These are phyloP conservation scores for Panicum virgatum DNA, from an alignment of 202 grass and related monocot genomes.

Conservation along the genomic window DNA sequence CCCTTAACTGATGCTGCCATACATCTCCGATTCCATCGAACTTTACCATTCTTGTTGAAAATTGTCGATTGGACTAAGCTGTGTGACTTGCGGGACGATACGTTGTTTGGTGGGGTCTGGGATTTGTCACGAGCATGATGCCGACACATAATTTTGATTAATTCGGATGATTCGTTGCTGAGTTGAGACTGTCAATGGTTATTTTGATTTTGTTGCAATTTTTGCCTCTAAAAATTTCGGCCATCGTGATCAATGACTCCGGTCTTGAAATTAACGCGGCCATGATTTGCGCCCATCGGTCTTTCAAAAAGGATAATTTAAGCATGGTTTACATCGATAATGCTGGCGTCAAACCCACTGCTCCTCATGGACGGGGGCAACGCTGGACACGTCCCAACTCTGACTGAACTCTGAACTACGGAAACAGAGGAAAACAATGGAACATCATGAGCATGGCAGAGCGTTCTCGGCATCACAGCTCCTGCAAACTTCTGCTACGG, in stretches of 20 bases:
- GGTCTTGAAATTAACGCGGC: too few relatives aligned
- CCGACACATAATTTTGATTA: neutral
- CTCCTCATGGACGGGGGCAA: conserved; percentile 41
- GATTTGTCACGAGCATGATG: neutral
- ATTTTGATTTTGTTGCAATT: neutral
- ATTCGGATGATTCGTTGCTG: neutral
- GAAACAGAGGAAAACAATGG: neutral
- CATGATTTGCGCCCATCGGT: too few relatives aligned
- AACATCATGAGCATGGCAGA: neutral
- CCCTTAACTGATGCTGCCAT: neutral
- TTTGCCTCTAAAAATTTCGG: neutral
- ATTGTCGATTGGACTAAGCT: neutral
- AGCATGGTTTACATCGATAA: neutral
- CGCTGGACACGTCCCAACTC: neutral
- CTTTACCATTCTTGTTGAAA: neutral
- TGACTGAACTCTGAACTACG: neutral
- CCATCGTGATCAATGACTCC: neutral
- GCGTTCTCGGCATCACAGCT: conserved; percentile 1
- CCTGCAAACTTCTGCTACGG: conserved; percentile 13
- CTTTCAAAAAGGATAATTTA: neutral
- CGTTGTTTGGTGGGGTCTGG: neutral
- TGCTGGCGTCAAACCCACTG: conserved; percentile 39
- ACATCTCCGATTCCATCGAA: neutral
- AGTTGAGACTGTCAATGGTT: neutral
- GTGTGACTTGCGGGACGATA: neutral